These are phyloP conservation scores for Umbelopsis isabellina DNA, from an alignment of 192 early-diverging fungal genomes.

Conservation along the genomic window DNA sequence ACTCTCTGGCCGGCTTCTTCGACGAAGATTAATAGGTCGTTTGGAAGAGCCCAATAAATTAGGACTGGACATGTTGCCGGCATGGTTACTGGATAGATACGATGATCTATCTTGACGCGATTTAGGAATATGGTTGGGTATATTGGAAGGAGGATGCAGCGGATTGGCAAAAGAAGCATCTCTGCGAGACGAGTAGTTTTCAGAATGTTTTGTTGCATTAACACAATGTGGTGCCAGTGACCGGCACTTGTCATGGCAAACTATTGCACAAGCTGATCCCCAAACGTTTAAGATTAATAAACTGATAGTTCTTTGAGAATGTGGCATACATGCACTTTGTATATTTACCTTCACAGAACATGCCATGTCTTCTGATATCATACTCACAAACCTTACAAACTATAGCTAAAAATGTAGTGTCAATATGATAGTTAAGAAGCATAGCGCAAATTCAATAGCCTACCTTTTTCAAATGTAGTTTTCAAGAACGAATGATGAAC, in stretches of 20 bases:
- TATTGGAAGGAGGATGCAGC: neutral
- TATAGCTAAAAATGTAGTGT: neutral
- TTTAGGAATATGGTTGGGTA: constrained; percentile 9
- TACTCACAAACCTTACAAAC: constrained; percentile 16
- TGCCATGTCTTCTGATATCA: constrained; percentile 7
- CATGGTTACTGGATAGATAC: neutral
- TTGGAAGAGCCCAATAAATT: neutral
- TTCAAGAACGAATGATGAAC: constrained; percentile 20
- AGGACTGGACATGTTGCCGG: neutral
- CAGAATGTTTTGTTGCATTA: neutral
- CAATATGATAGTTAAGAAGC: neutral
- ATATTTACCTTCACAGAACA: constrained; percentile 22
- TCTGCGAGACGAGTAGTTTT: neutral
- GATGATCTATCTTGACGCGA: neutral
- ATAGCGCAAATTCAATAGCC: neutral
- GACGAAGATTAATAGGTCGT: neutral
- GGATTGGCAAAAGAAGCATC: neutral
- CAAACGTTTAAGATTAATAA: neutral
- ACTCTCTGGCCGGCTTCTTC: constrained; percentile 9
- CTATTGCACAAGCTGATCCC: constrained; percentile 5
- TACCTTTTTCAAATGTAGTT: constrained; percentile 25
- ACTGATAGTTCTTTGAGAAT: neutral
- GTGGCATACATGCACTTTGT: neutral
- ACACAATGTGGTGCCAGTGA: constrained; percentile 8
- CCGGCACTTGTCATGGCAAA: constrained; percentile 24